These are phyloP conservation scores for Phaeosphaeriaceae sp. DNA, from an alignment of 2,329 filamentous ascomycete species.

Conservation along the genomic window DNA sequence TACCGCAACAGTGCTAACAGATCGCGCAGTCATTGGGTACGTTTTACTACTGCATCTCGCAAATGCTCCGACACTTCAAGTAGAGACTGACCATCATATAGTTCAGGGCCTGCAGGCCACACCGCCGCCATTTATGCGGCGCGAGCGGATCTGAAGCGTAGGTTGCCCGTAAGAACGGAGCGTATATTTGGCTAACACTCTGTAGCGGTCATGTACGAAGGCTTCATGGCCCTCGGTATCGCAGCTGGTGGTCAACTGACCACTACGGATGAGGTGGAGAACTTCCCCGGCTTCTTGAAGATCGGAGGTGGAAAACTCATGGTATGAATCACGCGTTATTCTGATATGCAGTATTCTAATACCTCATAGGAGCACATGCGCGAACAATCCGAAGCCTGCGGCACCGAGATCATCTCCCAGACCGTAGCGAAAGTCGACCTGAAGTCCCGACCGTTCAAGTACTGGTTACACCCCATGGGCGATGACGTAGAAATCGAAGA, in stretches of 20 bases:
- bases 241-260: constrained; percentile 96
- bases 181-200: constrained; percentile 23
- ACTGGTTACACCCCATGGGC: constrained; percentile 76
- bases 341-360: constrained; percentile 16
- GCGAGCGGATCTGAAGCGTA: constrained; percentile 88
- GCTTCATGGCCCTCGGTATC: constrained; percentile 96
- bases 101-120: constrained; percentile 96
- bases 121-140: constrained; percentile 96
- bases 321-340: constrained; percentile 55
- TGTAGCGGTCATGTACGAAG: constrained; percentile 88
- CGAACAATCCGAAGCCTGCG: constrained; percentile 87
- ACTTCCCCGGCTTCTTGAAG: constrained; percentile 93
- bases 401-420: constrained; percentile 91
- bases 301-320: constrained; percentile 90
- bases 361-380: constrained; percentile 78
- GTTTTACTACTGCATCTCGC: constrained; percentile 26
- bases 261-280: constrained; percentile 97
- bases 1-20: constrained; percentile 30
- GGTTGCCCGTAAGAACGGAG: constrained; percentile 35
- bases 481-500: constrained; percentile 76
- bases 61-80: constrained; percentile 25
- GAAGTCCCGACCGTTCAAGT: constrained; percentile 83
- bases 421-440: constrained; percentile 91
- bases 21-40: constrained; percentile 44
- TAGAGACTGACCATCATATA: constrained; percentile 48